A percentile compares a stretch with the other conserved stretches of the same genome.
These are phyloP conservation scores for Jatropha podagrica DNA, from an alignment of 441 rosid genomes.

Conservation along the genomic window DNA sequence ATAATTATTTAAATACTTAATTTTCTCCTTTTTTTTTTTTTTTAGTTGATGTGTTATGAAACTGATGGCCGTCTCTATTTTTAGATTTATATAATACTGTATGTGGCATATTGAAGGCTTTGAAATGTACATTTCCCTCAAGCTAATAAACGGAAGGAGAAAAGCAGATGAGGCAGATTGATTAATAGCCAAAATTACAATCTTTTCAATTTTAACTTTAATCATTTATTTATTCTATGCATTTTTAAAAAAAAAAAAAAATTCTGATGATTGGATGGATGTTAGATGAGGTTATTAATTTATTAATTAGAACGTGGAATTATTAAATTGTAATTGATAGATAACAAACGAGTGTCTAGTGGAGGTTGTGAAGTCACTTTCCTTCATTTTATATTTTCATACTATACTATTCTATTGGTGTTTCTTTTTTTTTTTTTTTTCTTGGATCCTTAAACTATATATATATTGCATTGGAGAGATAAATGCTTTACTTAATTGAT, in stretches of 20 bases:
- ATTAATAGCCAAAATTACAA: constrained; percentile 17
- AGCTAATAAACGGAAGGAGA: constrained; percentile 8
- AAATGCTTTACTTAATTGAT: background rate
- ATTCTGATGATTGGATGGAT: background rate
- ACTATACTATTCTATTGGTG: background rate
- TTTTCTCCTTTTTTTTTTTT: background rate
- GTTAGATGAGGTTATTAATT: background rate
- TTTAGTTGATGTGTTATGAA: background rate
- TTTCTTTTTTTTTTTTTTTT: background rate
- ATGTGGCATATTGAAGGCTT: constrained; percentile 5
- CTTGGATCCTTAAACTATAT: constrained; percentile 18
- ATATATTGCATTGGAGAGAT: no score
- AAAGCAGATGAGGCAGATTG: background rate
- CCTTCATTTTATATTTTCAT: background rate
- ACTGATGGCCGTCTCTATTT: constrained; percentile 9
- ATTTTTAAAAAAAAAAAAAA: no score
- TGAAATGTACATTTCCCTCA: constrained; percentile 32
- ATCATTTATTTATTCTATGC: background rate
- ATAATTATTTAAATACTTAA: background rate
- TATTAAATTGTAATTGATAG: background rate
- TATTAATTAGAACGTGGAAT: no score
- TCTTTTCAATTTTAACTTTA: background rate
- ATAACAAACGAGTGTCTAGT: constrained; percentile 16
- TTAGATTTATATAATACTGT: background rate
- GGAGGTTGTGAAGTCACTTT: constrained; percentile 32